Conservation (phyloP, 768 basidiomycete genomes). For the Gloeostereum incarnatum region DNA sequence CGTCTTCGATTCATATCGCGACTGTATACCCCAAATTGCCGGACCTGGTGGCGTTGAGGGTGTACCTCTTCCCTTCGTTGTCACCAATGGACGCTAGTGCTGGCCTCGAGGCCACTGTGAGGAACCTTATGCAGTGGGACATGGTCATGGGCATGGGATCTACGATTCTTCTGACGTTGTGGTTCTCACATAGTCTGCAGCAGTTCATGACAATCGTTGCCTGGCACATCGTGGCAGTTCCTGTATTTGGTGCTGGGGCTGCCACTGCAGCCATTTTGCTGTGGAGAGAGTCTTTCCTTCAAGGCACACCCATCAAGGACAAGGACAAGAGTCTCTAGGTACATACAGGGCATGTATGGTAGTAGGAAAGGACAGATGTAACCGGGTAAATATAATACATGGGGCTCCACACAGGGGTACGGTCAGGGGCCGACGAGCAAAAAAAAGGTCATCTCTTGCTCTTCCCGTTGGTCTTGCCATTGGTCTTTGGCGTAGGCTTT, state of each 20-base stretch:
- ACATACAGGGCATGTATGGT: too few relatives aligned
- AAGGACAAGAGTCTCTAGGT: too few relatives aligned
- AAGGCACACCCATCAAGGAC: slow-evolving; percentile 2
- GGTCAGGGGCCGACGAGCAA: neutral
- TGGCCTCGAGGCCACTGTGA: slow-evolving; percentile 17
- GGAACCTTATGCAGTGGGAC: slow-evolving; percentile 47
- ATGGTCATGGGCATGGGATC: slow-evolving; percentile 26
- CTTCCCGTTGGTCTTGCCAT: slow-evolving; percentile 16
- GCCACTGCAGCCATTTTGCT: slow-evolving; percentile 35
- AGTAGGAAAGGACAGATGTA: neutral
- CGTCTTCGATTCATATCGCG: slow-evolving; percentile 31
- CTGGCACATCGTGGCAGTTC: slow-evolving; percentile 34
- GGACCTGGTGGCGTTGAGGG: slow-evolving; percentile 20
- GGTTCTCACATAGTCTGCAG: slow-evolving; percentile 28
- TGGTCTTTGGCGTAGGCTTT: slow-evolving; percentile 17
- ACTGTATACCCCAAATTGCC: slow-evolving; percentile 24
- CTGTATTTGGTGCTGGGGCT: slow-evolving; percentile 41
- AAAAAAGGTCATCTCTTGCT: slow-evolving; percentile 2
- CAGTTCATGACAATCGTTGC: slow-evolving; percentile 23
- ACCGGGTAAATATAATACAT: neutral
- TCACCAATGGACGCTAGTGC: slow-evolving; percentile 15
- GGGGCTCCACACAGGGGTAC: neutral
- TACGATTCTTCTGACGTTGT: slow-evolving; percentile 34
- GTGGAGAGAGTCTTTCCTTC: slow-evolving; percentile 34
- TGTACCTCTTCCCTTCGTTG: slow-evolving; percentile 27